Base-by-base conservation (phyloP, 768 basidiomycete genomes). In the Termitomyces bulborhizus region DNA sequence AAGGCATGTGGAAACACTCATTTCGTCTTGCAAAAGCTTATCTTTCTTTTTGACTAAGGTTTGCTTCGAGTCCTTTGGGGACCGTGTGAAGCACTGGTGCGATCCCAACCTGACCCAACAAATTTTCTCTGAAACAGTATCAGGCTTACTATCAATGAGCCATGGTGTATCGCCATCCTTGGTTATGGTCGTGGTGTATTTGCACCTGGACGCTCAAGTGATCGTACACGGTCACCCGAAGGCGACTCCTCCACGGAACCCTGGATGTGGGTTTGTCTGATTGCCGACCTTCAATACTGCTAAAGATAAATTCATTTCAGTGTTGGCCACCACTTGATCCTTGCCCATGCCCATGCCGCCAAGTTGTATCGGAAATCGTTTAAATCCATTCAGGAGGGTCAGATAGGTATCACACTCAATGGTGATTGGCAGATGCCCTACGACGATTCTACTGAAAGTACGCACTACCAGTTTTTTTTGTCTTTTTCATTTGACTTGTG, bases 361-460 rank as follows among this genome's bases (percentile, higher is more conserved):
- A 82, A 87, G 63, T 61, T 83, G 12, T 90, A 89, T 64, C 81
- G 85, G 29, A 77, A 83, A 29, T 68, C 84, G 49, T 90, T 82
- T 76, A 83, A 87, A 69, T 60, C 75, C 3, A 67, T 57, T 1
- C 86, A 89, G 65, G 73, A 77, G 9, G 90, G 87, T 24, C 71
- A 76, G 59, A 86, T 90, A 61, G 88, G 87, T n/a, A 88, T 91
- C 63, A 90, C 88, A 0, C 73, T 90, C 44, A 89, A 89, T 61
- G 84, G 86, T 11, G 85, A 88, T 66, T 88, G 84, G 85, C 74
- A 80, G 32, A 81, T 85, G 66, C 88, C 89, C 7, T 90, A 83
- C 57, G 85, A 88, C 60, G 78, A 86, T 58, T 75, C 67, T 40
- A 82, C 79, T 9, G 82, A 84, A 63, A 89, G 88, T 89, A 51